Evolutionary conservation across 1,284 basidiomycete genomes (phyloP).

Genomic region (Hemileia vastatrix): DNA sequence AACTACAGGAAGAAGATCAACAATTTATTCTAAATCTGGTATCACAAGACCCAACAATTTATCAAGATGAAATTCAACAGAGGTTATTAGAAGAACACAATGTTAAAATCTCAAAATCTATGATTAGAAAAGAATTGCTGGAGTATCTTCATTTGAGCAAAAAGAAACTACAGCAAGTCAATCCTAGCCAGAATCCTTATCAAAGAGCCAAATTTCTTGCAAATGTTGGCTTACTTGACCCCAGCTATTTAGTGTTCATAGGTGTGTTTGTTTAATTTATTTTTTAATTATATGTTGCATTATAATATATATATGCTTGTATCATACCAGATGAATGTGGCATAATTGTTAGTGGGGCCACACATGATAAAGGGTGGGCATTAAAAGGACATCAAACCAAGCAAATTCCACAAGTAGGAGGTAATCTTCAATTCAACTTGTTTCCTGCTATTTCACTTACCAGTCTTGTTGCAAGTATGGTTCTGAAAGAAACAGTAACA

Average conservation of each 20-base stretch:
- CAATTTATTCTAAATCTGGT: background rate
- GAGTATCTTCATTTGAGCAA: background rate
- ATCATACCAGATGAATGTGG: too few species aligned
- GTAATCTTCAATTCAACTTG: background rate
- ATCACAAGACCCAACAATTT: background rate
- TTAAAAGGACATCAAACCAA: background rate
- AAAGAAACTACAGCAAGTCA: background rate
- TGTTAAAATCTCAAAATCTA: background rate
- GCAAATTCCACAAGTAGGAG: too few species aligned
- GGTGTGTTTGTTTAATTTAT: too few species aligned
- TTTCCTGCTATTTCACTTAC: background rate
- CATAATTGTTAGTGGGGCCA: too few species aligned
- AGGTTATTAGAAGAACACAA: background rate
- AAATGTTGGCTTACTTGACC: too few species aligned
- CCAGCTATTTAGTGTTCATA: too few species aligned
- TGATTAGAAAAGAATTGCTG: background rate
- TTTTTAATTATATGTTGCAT: too few species aligned
- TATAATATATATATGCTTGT: too few species aligned
- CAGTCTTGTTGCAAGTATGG: background rate
- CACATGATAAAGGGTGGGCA: slow-evolving; percentile 3
- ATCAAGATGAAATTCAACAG: background rate
- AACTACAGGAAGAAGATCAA: background rate
- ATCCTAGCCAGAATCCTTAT: background rate
- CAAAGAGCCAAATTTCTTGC: too few species aligned
- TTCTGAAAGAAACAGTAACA: background rate